phyloP scores from a whole-genome alignment of 2,329 filamentous ascomycete genomes.

The Colletotrichum costaricense region DNA sequence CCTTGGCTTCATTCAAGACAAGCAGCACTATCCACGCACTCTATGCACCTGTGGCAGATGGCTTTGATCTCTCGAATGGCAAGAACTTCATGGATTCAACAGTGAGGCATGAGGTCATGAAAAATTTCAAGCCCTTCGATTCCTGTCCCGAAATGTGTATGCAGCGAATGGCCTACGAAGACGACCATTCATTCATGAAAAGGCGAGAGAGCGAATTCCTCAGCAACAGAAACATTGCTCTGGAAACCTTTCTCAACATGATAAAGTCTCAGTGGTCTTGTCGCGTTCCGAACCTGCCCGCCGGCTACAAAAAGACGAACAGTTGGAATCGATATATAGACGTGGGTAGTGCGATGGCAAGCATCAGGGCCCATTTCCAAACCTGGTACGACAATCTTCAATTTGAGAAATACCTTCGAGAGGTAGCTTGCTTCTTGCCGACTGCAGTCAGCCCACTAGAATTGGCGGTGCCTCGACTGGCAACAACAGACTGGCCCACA shows the following conservation, averaged over 20 bases:
- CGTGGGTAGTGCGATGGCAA: not conserved
- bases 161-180: not conserved
- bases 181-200: not conserved
- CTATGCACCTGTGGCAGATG: not conserved
- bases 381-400: slow-evolving; percentile 42
- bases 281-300: not conserved
- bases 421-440: not conserved
- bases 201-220: not conserved
- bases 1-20: slow-evolving; percentile 17
- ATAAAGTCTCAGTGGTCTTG: not conserved
- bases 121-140: not conserved
- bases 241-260: not conserved
- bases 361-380: not conserved
- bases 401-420: slow-evolving; percentile 40
- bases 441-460: not conserved
- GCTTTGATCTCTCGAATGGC: not conserved
- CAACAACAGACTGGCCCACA: not conserved
- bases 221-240: not conserved
- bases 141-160: not conserved
- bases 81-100: too few relatives aligned
- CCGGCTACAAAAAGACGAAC: not conserved
- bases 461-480: not conserved
- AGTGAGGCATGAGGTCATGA: not conserved
- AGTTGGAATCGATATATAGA: not conserved
- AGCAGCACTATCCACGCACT: not conserved